These are phyloP conservation scores for Chaetothyriales sp. DNA, from an alignment of 2,329 filamentous ascomycete genomes.

Conservation along the genomic window DNA sequence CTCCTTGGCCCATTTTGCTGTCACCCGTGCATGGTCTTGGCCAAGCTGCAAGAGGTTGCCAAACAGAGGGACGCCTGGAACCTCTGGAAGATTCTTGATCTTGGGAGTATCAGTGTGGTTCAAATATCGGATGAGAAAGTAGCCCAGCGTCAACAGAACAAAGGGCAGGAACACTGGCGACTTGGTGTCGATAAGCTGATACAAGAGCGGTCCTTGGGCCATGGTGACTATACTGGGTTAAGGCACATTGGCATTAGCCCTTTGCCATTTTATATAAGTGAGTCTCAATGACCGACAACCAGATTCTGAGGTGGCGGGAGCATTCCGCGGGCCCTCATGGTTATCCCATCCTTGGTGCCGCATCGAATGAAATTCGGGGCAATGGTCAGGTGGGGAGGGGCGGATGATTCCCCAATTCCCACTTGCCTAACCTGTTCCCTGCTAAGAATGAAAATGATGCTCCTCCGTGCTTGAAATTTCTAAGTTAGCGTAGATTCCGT, in stretches of 20 bases:
- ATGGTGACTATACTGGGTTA: background rate
- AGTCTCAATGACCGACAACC: background rate
- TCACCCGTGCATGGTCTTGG: conserved; percentile 39
- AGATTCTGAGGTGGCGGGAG: background rate
- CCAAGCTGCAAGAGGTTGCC: conserved; percentile 49
- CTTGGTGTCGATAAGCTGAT: conserved; percentile 7
- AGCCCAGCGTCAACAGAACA: conserved; percentile 23
- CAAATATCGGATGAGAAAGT: conserved; percentile 28
- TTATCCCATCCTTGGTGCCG: background rate
- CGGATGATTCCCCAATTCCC: no score
- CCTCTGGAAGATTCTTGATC: conserved; percentile 46
- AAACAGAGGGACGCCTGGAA: conserved; percentile 47
- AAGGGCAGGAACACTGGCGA: conserved; percentile 17
- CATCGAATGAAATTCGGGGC: background rate
- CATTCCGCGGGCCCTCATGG: background rate
- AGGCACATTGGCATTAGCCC: background rate
- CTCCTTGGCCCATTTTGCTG: conserved; percentile 42
- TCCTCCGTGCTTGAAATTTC: no score
- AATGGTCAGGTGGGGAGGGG: background rate
- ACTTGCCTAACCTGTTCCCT: no score
- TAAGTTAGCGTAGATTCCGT: no score
- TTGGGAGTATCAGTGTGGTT: conserved; percentile 42
- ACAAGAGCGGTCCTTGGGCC: background rate
- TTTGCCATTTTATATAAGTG: background rate
- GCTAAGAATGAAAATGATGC: no score